Evolutionary conservation across 2,329 filamentous ascomycete genomes (phyloP).

Genomic region (Aspergillus phoenicis): DNA sequence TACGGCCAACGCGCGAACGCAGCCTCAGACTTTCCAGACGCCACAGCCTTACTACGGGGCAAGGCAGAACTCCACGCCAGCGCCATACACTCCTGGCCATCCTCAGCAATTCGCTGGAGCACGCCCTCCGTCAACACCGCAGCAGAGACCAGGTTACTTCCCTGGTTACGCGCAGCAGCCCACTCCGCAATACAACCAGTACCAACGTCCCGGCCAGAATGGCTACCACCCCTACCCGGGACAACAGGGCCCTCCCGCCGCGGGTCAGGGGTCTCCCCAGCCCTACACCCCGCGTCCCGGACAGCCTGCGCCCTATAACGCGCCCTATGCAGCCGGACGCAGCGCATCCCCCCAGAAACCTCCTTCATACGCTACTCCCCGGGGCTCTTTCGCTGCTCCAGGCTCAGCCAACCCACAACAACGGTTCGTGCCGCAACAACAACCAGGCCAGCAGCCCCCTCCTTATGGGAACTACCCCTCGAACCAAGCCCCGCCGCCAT

Average conservation of each 20-base stretch:
- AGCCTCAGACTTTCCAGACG: constrained; percentile 32
- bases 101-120: constrained; percentile 32
- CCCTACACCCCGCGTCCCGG: constrained; percentile 39
- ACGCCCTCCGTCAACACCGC: constrained; percentile 39
- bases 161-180: constrained; percentile 40
- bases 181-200: constrained; percentile 39
- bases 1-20: constrained; percentile 31
- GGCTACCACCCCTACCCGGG: constrained; percentile 37
- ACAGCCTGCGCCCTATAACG: constrained; percentile 36
- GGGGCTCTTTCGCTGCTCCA: constrained; percentile 40
- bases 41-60: constrained; percentile 34
- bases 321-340: constrained; percentile 28
- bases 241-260: constrained; percentile 32
- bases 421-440: constrained; percentile 35
- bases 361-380: constrained; percentile 35
- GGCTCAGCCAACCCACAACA: constrained; percentile 33
- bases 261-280: constrained; percentile 38
- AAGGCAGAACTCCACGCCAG: constrained; percentile 35
- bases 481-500: constrained; percentile 33
- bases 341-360: constrained; percentile 39
- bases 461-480: constrained; percentile 33
- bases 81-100: constrained; percentile 37
- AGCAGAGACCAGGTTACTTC: constrained; percentile 41
- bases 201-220: constrained; percentile 43
- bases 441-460: constrained; percentile 28